Evolutionary conservation across 2,329 filamentous ascomycete genomes (phyloP).

Genomic region (Pseudocercospora eumusae): DNA sequence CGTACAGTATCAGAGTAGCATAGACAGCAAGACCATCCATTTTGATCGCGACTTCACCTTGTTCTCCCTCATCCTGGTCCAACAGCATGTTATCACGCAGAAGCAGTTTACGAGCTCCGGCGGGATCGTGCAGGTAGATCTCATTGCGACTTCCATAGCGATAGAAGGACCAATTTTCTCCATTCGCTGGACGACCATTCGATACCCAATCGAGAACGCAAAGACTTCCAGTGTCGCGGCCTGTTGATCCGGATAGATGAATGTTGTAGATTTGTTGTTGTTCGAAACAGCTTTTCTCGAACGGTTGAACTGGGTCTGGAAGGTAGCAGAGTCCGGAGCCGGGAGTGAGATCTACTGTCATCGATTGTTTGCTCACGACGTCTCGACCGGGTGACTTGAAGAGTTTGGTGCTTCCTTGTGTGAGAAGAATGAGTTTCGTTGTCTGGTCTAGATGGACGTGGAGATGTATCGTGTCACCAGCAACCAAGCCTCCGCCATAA

Average conservation of each 20-base stretch:
- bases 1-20: conserved; percentile 81
- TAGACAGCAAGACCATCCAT: conserved; percentile 77
- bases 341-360: conserved; percentile 52
- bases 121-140: conserved; percentile 61
- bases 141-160: conserved; percentile 85
- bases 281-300: conserved; percentile 77
- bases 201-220: conserved; percentile 94
- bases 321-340: conserved; percentile 63
- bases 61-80: conserved; percentile 39
- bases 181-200: conserved; percentile 78
- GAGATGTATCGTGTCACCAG: conserved; percentile 79
- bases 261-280: conserved; percentile 76
- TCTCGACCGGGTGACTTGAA: conserved; percentile 71
- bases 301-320: conserved; percentile 92
- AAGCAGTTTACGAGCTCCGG: conserved; percentile 58
- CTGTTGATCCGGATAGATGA: conserved; percentile 18
- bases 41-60: conserved; percentile 47
- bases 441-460: conserved; percentile 63
- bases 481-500: conserved; percentile 90
- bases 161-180: conserved; percentile 83
- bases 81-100: conserved; percentile 84
- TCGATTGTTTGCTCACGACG: conserved; percentile 40
- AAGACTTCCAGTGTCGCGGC: conserved; percentile 50
- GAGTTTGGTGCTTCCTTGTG: conserved; percentile 87
- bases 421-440: conserved; percentile 64